phyloP scores from a whole-genome alignment of 257 asterid species.

The Penstemon newberryi region DNA sequence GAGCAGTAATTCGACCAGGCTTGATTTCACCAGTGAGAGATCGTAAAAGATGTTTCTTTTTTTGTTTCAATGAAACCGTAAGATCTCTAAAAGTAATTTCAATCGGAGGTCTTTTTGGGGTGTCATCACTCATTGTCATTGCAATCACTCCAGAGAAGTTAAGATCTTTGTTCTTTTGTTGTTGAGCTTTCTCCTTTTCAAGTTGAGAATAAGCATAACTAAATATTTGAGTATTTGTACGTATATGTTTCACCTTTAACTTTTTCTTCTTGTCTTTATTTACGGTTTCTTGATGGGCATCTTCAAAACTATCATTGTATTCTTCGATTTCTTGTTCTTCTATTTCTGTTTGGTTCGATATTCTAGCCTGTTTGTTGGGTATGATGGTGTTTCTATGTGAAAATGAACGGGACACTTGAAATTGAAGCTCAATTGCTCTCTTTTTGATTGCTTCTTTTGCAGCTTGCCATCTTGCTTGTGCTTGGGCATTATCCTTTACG shows the following conservation, averaged over 20 bases:
- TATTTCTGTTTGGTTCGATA: conserved; percentile 18
- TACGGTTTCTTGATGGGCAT: conserved; percentile 30
- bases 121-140: conserved; percentile 52
- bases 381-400: conserved; percentile 30
- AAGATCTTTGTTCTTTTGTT: conserved; percentile 55
- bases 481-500: conserved; percentile 65
- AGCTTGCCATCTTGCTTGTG: conserved; percentile 71
- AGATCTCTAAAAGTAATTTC: conserved; percentile 72
- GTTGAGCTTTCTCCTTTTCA: conserved; percentile 83
- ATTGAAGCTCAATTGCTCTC: conserved; percentile 54
- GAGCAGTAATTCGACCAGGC: conserved; percentile 91
- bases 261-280: conserved; percentile 40
- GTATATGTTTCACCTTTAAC: conserved; percentile 54
- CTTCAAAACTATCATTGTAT: conserved; percentile 36
- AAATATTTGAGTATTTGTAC: conserved; percentile 77
- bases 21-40: conserved; percentile 71
- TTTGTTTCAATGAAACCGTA: conserved; percentile 72
- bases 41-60: conserved; percentile 69
- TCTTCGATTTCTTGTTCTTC: conserved; percentile 51
- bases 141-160: conserved; percentile 66
- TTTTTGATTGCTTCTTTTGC: conserved; percentile 63
- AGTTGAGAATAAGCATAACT: conserved; percentile 82
- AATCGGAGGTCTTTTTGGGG: conserved; percentile 58
- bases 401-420: conserved; percentile 59
- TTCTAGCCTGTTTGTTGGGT: conserved; percentile 37